Percentiles rank a stretch among this genome's conserved stretches.
These are phyloP conservation scores for Panicum virgatum DNA, from an alignment of 202 grass and related monocot genomes.

Conservation along the genomic window DNA sequence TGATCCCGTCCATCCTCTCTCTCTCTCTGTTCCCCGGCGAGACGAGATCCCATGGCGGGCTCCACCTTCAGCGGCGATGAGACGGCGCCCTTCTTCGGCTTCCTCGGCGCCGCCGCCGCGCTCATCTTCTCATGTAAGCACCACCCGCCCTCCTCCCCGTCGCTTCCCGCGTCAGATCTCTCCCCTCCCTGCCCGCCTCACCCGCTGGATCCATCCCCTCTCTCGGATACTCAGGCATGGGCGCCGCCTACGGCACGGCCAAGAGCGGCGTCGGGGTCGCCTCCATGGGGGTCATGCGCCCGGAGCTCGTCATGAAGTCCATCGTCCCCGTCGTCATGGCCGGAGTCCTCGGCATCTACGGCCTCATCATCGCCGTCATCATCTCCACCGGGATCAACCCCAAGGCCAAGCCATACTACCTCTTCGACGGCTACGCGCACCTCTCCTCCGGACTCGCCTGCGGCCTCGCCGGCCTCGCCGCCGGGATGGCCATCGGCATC, in stretches of 20 bases:
- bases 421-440: slow-evolving; percentile 87
- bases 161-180: neutral
- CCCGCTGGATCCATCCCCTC: neutral
- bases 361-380: slow-evolving; percentile 87
- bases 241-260: slow-evolving; percentile 80
- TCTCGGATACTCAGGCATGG: slow-evolving; percentile 52
- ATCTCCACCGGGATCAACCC: slow-evolving; percentile 93
- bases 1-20: neutral
- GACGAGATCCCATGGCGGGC: slow-evolving; percentile 4
- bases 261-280: slow-evolving; percentile 88
- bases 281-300: slow-evolving; percentile 90
- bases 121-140: slow-evolving; percentile 69
- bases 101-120: slow-evolving; percentile 51
- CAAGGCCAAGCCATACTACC: slow-evolving; percentile 92
- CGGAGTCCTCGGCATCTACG: slow-evolving; percentile 85
- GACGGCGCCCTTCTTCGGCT: slow-evolving; percentile 23
- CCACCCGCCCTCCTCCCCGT: neutral
- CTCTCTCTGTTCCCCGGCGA: neutral
- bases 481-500: slow-evolving; percentile 88
- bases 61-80: slow-evolving; percentile 28
- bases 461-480: slow-evolving; percentile 68
- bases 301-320: slow-evolving; percentile 91
- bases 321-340: slow-evolving; percentile 95
- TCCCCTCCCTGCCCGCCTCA: neutral
- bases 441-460: slow-evolving; percentile 79